Conservation (phyloP, 2,329 filamentous ascomycete genomes). For the Neopestalotiopsis rosae region DNA sequence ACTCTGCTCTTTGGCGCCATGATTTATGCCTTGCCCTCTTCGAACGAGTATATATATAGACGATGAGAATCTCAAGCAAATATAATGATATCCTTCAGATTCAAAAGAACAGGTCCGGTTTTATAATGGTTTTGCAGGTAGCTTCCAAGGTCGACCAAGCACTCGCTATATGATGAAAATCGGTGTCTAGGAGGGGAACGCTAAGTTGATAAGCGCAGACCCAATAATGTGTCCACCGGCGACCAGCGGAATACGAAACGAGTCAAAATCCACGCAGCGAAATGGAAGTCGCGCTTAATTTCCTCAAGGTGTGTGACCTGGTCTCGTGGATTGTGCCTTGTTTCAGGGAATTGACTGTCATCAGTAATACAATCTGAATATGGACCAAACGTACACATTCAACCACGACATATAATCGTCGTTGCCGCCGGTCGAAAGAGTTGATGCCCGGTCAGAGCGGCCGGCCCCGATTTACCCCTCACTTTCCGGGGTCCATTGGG, state of each 20-base stretch:
- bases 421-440: background rate
- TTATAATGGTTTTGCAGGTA: background rate
- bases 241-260: conserved; percentile 29
- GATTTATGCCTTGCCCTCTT: conserved; percentile 25
- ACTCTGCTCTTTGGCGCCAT: conserved; percentile 77
- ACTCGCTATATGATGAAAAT: background rate
- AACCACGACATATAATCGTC: background rate
- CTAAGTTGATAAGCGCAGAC: conserved; percentile 14
- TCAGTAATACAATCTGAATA: background rate
- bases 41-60: background rate
- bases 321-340: background rate
- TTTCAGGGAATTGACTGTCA: background rate
- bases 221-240: conserved; percentile 24
- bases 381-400: background rate
- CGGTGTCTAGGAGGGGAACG: background rate
- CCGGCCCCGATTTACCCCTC: background rate
- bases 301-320: background rate
- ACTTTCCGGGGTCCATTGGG: background rate
- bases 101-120: no score
- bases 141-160: background rate
- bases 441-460: background rate
- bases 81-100: no score
- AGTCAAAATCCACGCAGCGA: background rate
- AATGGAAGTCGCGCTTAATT: background rate
- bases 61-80: no score